phyloP scores from a whole-genome alignment of 2,329 filamentous ascomycete species.

The Pyrenophora seminiperda region DNA sequence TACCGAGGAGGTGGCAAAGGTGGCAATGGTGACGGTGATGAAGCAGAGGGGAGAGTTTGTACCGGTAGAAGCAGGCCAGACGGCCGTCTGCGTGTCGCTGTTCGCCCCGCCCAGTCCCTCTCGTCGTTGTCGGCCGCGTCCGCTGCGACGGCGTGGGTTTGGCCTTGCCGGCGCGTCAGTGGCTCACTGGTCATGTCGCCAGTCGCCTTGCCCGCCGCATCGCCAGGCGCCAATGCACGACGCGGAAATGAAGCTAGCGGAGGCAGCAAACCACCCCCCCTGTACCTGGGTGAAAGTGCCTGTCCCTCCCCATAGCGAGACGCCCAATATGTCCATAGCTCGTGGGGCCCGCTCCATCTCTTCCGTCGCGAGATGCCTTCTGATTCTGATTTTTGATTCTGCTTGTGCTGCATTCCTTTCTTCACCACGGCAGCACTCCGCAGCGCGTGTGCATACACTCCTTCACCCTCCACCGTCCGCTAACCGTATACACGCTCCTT shows the following conservation, averaged over 20 bases:
- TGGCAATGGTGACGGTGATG: slow-evolving; percentile 5
- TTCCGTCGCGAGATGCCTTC: slow-evolving; percentile 29
- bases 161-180: not conserved
- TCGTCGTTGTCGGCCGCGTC: not conserved
- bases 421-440: slow-evolving; percentile 26
- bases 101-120: not conserved
- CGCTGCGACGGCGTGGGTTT: not conserved
- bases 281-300: slow-evolving; percentile 22
- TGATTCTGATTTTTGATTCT: no score
- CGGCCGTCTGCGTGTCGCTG: not conserved
- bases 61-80: not conserved
- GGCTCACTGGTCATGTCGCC: slow-evolving; percentile 6
- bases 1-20: not conserved
- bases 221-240: slow-evolving; percentile 23
- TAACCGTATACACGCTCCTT: slow-evolving; percentile 28
- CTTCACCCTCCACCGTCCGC: slow-evolving; percentile 9
- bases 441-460: slow-evolving; percentile 34
- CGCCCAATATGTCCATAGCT: slow-evolving; percentile 20
- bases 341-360: slow-evolving; percentile 23
- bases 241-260: slow-evolving; percentile 35
- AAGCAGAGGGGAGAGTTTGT: not conserved
- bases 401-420: slow-evolving; percentile 22
- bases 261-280: slow-evolving; percentile 21
- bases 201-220: not conserved
- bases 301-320: slow-evolving; percentile 27